phyloP scores from a whole-genome alignment of 225 moss, liverwort and hornwort species.

The Asterella californica region DNA sequence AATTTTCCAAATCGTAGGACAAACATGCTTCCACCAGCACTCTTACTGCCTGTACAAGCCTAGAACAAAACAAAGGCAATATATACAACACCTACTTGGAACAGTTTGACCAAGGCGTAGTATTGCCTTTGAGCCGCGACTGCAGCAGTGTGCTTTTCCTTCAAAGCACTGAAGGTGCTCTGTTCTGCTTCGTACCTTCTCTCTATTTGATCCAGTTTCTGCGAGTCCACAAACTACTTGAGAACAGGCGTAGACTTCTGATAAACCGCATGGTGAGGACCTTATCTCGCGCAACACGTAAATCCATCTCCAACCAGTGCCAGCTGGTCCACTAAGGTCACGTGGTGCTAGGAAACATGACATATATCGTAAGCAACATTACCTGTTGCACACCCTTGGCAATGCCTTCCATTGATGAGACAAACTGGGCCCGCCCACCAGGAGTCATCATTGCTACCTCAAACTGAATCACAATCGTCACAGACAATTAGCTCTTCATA shows the following conservation, averaged over 20 bases:
- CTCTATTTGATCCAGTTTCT: constrained; percentile 92
- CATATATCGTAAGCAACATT: constrained; percentile 4
- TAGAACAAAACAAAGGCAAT: neutral
- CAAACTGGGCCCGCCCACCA: constrained; percentile 86
- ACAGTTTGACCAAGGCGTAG: constrained; percentile 73
- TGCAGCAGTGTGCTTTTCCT: constrained; percentile 79
- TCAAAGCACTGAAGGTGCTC: constrained; percentile 54
- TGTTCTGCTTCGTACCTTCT: constrained; percentile 81
- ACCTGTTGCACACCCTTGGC: constrained; percentile 94
- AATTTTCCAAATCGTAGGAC: neutral
- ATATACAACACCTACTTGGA: constrained; percentile 55
- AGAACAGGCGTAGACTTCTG: neutral
- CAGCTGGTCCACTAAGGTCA: neutral
- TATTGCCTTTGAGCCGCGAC: constrained; percentile 86
- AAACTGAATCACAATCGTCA: constrained; percentile 53
- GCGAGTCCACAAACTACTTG: constrained; percentile 18
- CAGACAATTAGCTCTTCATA: neutral
- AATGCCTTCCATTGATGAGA: constrained; percentile 86
- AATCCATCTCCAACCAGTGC: neutral
- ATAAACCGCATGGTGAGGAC: neutral
- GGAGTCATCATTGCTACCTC: constrained; percentile 87
- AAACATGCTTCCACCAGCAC: neutral
- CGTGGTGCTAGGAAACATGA: neutral
- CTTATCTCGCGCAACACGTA: neutral
- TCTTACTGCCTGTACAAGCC: neutral